Evolutionary conservation across 2,329 filamentous ascomycete species (phyloP).

Genomic region (Trichophyton equinum): DNA sequence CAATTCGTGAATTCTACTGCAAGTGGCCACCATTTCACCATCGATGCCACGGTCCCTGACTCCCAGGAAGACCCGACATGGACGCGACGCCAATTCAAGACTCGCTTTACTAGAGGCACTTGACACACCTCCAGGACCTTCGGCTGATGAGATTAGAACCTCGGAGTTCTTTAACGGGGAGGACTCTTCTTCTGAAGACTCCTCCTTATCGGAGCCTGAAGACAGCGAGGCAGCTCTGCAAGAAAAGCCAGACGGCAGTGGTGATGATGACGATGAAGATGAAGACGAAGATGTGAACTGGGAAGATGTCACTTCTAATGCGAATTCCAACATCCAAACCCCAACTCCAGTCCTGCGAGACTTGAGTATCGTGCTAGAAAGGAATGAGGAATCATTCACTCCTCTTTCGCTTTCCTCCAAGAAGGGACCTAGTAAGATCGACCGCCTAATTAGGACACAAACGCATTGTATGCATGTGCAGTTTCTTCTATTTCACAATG

Average conservation of each 20-base stretch:
- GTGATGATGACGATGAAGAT: background rate
- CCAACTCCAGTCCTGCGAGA: constrained; percentile 48
- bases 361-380: constrained; percentile 57
- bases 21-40: background rate
- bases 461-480: constrained; percentile 87
- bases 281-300: constrained; percentile 35
- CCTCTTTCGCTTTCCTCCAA: constrained; percentile 50
- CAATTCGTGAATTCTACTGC: background rate
- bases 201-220: constrained; percentile 15
- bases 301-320: constrained; percentile 41
- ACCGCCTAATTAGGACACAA: constrained; percentile 61
- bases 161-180: constrained; percentile 14
- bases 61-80: background rate
- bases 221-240: background rate
- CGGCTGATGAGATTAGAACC: constrained; percentile 8
- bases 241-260: background rate
- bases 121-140: constrained; percentile 7
- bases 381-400: constrained; percentile 43
- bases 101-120: constrained; percentile 14
- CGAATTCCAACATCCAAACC: constrained; percentile 30
- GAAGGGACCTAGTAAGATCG: constrained; percentile 75
- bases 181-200: constrained; percentile 29
- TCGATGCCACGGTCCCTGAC: background rate
- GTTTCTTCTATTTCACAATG: constrained; percentile 78
- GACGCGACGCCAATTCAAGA: constrained; percentile 12